These are phyloP conservation scores for Trypanosoma theileri DNA, from an alignment of 208 protist genomes.

Conservation along the genomic window DNA sequence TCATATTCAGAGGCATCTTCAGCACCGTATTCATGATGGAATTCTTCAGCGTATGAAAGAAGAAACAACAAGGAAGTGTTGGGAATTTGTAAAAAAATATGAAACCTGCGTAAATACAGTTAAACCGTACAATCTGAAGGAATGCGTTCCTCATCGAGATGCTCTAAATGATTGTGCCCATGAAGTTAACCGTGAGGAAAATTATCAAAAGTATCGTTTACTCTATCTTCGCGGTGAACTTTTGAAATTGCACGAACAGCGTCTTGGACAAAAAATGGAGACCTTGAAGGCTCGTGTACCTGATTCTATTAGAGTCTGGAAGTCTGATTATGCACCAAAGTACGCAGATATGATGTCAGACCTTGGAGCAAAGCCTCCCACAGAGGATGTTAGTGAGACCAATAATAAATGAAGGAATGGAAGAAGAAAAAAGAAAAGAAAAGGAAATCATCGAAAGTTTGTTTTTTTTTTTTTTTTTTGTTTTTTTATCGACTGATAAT, in stretches of 20 bases:
- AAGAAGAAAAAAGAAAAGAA: too few species aligned
- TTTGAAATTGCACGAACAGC: constrained; percentile 70
- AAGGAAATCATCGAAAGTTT: background rate
- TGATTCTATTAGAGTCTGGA: constrained; percentile 72
- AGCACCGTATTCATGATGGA: constrained; percentile 85
- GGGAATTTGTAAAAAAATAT: constrained; percentile 75
- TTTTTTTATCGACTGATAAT: background rate
- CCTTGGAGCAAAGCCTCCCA: constrained; percentile 31
- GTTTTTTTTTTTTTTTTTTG: background rate
- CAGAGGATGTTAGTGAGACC: background rate
- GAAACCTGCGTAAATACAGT: constrained; percentile 71
- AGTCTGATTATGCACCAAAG: constrained; percentile 82
- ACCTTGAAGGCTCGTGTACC: constrained; percentile 68
- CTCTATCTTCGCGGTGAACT: constrained; percentile 86
- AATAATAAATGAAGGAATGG: background rate
- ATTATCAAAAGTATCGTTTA: constrained; percentile 80
- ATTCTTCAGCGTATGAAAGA: constrained; percentile 89
- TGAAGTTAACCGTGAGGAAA: constrained; percentile 82
- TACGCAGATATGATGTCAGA: constrained; percentile 87
- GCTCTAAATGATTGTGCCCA: constrained; percentile 84
- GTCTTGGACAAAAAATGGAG: constrained; percentile 72
- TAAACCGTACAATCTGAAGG: constrained; percentile 57
- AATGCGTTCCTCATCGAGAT: constrained; percentile 78
- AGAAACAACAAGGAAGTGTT: constrained; percentile 78
- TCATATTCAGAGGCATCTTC: constrained; percentile 61